Evolutionary conservation across 148 eudicot genomes (phyloP), one percentile per base, ranked within the genome.

Genomic region (Euryodendron excelsum): DNA sequence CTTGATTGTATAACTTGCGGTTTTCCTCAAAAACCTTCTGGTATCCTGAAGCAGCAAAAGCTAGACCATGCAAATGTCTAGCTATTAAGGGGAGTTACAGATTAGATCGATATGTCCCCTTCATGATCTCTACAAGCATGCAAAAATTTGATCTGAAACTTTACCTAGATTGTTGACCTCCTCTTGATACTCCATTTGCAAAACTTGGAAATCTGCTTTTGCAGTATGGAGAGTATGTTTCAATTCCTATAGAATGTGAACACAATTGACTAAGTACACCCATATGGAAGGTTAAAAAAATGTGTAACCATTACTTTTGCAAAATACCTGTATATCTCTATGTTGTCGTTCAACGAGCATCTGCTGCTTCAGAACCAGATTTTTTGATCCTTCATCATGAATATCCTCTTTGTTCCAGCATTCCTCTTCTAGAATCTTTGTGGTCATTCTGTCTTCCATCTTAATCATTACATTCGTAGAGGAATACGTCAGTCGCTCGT

Each of bases 11-110:
- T 69, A 96, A 74, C 86, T 87, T 96, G 52, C 98, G 90, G 67
- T 96, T 96, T 84, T 96, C 99, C 71, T 92, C 92, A 41, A 96
- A 91, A 79, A 93, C 97, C 80, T 82, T 93, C 70, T 83, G 85
- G 80, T 96, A 92, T 80, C 93, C 92, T 23, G 92, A 80, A 70
- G 99, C 99, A 79, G 97, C 94, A 79, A 85, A 83, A 80, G 91
- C 88, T 68, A 96, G 90, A 69, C 80, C 78, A 10, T 73, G 83
- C 75, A 96, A 70, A 70, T 90, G 91, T 77, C 80, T 78, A 85
- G 97, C 98, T 94, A 78, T 37, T 27, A 44, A 79, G 21, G 62
- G 60, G 31, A 78, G 14, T 0, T 6, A 64, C 20, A 3, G 59
- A 69, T 66, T 66, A 56, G 67, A 66, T 45, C 10, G 34, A 71